Evolutionary conservation across 192 early-diverging fungal species (phyloP).

Genomic region (Rhizoclosmatium sp.): DNA sequence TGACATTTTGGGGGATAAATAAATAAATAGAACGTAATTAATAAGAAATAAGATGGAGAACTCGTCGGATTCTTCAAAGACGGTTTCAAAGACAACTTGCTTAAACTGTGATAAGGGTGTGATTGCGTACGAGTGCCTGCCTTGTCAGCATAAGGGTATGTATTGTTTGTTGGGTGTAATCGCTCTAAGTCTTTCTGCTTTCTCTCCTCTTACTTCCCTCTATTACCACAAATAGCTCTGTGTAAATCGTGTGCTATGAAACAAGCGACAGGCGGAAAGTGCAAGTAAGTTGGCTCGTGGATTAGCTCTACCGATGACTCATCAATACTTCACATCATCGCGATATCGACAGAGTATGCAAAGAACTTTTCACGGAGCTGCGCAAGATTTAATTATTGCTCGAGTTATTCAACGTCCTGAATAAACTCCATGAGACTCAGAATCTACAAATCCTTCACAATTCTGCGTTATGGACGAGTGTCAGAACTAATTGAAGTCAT

Average conservation of each 20-base stretch:
- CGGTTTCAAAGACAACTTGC: constrained; percentile 7
- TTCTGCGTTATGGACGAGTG: too few relatives aligned
- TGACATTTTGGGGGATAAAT: neutral
- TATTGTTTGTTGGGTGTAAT: too few relatives aligned
- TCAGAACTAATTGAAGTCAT: too few relatives aligned
- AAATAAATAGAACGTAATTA: neutral
- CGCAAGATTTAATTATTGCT: constrained; percentile 17
- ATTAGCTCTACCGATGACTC: too few relatives aligned
- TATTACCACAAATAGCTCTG: constrained; percentile 2
- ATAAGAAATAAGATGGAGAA: neutral
- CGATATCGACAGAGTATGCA: constrained; percentile 32
- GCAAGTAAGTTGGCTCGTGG: constrained; percentile 15
- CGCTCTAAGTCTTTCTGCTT: too few relatives aligned
- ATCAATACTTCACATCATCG: too few relatives aligned
- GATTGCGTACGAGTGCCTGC: constrained; percentile 46
- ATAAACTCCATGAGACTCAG: neutral
- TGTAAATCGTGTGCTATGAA: constrained; percentile 62
- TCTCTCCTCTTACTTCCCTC: too few relatives aligned
- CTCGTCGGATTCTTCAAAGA: neutral
- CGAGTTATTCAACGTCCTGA: neutral
- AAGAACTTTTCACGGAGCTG: constrained; percentile 51
- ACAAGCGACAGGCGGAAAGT: constrained; percentile 62
- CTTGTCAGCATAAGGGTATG: constrained; percentile 41
- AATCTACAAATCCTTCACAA: neutral
- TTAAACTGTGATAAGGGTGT: constrained; percentile 43